Evolutionary conservation across 768 basidiomycete species (phyloP), one percentile per base, ranked within the genome.

Genomic region (Boletus tomentosulus): DNA sequence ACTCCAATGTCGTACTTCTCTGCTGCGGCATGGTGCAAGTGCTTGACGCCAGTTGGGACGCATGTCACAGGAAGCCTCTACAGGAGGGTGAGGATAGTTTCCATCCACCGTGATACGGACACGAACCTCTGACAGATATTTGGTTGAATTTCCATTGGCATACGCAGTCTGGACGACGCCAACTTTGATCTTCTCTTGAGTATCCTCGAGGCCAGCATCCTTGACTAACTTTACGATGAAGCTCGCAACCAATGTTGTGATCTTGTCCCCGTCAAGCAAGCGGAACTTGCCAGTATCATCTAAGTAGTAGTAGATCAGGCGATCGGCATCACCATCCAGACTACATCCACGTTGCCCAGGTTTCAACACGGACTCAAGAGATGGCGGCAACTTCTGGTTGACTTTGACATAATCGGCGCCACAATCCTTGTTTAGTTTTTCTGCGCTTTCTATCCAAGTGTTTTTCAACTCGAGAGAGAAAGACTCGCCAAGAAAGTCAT

Each of bases 361-460:
- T 52, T 81, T 76, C 48, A 94, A 71, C 22, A 78, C 72, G 28
- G 81, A 74, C 7, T 72, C 72, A 31, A 98, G 72, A 6, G 87
- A 86, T 25, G 91, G 87, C 9, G 97, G 97, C 10, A 91, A 74
- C 57, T 77, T 85, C 73, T 99, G 97, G 37, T 77, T 78, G 3
- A 96, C 98, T 76, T 99, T 99, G 63, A 98, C 96, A 66, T 78
- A 98, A 72, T 99, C 97, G 38, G 97, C 97, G 31, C 97, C 97
- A 66, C 94, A 98, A 31, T 82, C 71, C 56, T 85, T 76, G 72
- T 99, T 99, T 53, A 99, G 80, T 1, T 82, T 82, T 19, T 89
- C 90, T 0, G 79, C 69, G 8, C 82, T 84, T 13, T 76, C 75
- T 24, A 78, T 83, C 19, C 80, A 76, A 6, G 83, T 84, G 61